A percentile compares a stretch with the other conserved stretches of the same genome.
These are phyloP conservation scores for Rhodotorula diobovata DNA, from an alignment of 768 basidiomycete species.

Conservation along the genomic window DNA sequence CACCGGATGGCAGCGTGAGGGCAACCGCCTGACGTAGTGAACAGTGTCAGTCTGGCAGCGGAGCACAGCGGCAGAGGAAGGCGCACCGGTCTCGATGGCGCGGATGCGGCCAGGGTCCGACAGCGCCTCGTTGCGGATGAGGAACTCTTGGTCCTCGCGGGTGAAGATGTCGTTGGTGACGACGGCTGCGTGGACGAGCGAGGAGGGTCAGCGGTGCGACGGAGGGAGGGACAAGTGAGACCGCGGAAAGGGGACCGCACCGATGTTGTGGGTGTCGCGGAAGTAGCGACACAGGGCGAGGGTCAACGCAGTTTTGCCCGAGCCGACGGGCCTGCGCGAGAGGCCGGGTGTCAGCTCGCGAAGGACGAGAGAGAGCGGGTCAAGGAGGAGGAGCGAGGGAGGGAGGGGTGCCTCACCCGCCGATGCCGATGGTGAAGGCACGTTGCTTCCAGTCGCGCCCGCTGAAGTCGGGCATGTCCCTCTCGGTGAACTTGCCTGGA, in stretches of 20 bases:
- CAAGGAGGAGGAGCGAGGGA: too few species aligned
- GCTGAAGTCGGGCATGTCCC: conserved; percentile 85
- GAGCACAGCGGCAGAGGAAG: not conserved
- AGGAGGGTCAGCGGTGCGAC: not conserved
- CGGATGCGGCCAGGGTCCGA: conserved; percentile 72
- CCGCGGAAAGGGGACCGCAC: conserved; percentile 53
- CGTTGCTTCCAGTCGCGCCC: conserved; percentile 80
- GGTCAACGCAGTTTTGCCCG: conserved; percentile 91
- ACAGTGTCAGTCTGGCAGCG: not conserved
- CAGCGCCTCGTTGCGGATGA: conserved; percentile 86
- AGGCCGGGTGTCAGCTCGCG: not conserved
- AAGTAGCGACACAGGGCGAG: conserved; percentile 80
- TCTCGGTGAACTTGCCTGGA: conserved; percentile 81
- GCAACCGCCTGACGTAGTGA: conserved; percentile 58
- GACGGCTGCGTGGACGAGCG: conserved; percentile 60
- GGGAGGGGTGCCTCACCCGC: conserved; percentile 61
- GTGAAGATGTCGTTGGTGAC: conserved; percentile 99
- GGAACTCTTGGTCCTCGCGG: conserved; percentile 87
- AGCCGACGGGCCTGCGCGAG: conserved; percentile 77
- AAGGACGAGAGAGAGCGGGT: too few species aligned
- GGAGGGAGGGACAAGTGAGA: too few species aligned
- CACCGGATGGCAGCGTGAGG: conserved; percentile 90
- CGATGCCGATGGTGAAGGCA: conserved; percentile 96
- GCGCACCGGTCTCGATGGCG: conserved; percentile 83
- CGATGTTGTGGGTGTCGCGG: conserved; percentile 82